A percentile compares a stretch with the other conserved stretches of the same genome.
phyloP scores from a whole-genome alignment of 352 stramenopile species.

The Phytophthora sp. region DNA sequence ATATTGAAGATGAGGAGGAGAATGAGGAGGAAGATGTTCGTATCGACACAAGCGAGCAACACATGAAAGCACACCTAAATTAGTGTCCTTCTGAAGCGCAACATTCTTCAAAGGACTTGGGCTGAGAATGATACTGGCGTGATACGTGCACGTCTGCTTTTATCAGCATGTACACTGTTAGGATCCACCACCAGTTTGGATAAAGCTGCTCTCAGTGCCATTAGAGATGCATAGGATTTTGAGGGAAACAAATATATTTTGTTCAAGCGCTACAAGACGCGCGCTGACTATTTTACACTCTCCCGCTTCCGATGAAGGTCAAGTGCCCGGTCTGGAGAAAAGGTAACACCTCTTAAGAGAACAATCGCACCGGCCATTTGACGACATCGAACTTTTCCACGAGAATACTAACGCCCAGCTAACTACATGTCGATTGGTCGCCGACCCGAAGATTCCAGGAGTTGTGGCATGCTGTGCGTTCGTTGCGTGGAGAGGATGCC shows the following conservation, averaged over 20 bases:
- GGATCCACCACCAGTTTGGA: background rate
- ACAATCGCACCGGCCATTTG: background rate
- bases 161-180: background rate
- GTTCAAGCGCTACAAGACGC: conserved; percentile 15
- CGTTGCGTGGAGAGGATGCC: conserved; percentile 37
- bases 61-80: conserved; percentile 10
- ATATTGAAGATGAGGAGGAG: background rate
- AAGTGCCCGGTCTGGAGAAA: too few species aligned
- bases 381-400: conserved; percentile 2
- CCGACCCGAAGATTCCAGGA: background rate
- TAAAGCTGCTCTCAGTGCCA: background rate
- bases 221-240: conserved; percentile 22
- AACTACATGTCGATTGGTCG: conserved; percentile 30
- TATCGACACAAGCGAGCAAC: conserved; percentile 1
- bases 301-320: conserved; percentile 17
- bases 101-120: too few species aligned
- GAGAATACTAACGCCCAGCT: background rate
- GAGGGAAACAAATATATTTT: conserved; percentile 26
- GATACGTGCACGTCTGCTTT: too few species aligned
- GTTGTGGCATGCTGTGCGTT: conserved; percentile 22
- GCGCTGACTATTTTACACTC: conserved; percentile 26
- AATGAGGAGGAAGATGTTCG: background rate
- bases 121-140: too few species aligned
- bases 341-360: too few species aligned
- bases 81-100: too few species aligned